Evolutionary conservation across 2,329 filamentous ascomycete species (phyloP), one percentile per base, ranked within the genome.

Genomic region (Colletotrichum liriopes): DNA sequence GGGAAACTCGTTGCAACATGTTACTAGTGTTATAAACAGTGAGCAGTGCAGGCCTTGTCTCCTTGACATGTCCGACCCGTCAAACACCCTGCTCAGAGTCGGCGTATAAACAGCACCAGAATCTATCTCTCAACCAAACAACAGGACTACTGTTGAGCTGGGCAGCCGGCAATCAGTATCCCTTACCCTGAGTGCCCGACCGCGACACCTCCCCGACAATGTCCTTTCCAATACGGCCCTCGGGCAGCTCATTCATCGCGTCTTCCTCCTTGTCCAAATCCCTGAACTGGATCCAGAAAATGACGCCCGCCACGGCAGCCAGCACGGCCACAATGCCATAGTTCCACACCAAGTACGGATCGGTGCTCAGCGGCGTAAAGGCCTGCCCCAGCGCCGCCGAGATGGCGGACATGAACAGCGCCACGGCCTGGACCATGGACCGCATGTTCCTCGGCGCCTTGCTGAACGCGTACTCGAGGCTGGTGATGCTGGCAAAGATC

Each of bases 371-470:
- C 35, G 78, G 77, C 23, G 79, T 79, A 35, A 85, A 80, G 12
- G 84, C 92, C 82, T 94, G 91, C 0, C 91, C 91, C 32, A 94
- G 84, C 49, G 92, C 92, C 51, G 90, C 86, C 8, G 90, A 89
- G 77, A 94, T 89, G 59, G 92, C 91, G 47, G 88, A 90, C 83
- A 89, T 92, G 83, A 94, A 92, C 63, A 93, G 87, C 60, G 89
- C 89, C 65, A 94, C 85, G 12, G 90, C 89, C 76, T 87, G 86
- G n/a, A 95, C 91, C 67, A 94, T 86, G 35, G 90, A 92, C 7
- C 92, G 88, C 93, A 95, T 95, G 82, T 93, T 94, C 78, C 87
- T 88, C 11, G 93, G 93, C 0, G 92, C 92, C 81, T 94, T 94
- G 77, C 92, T 92, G 82, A 91, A 94, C 29, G 93, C 93, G 75